Conservation (phyloP, 345 rosid species). For the Citrus reticulata region DNA sequence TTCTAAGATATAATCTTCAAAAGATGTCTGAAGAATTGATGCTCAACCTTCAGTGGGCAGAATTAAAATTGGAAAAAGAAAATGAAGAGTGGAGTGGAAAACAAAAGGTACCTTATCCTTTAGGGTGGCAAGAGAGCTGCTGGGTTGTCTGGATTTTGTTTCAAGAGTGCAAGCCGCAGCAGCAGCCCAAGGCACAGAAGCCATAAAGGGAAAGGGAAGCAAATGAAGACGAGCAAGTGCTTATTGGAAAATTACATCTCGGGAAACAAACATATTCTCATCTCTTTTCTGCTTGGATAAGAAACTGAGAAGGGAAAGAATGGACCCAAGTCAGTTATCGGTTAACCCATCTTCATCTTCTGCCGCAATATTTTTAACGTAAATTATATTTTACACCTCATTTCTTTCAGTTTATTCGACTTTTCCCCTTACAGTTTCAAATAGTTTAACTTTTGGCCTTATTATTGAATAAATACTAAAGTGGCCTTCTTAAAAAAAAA, state of each 20-base stretch:
- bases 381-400: neutral
- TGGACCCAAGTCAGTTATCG: neutral
- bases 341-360: neutral
- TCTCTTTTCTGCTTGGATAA: neutral
- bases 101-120: conserved; percentile 38
- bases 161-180: conserved; percentile 21
- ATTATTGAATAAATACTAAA: neutral
- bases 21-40: neutral
- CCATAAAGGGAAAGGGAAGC: conserved; percentile 25
- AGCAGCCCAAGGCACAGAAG: conserved; percentile 39
- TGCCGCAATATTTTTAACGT: neutral
- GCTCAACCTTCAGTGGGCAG: neutral
- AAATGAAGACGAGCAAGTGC: neutral
- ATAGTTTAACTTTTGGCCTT: neutral
- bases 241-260: neutral
- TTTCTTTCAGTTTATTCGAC: neutral
- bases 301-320: neutral
- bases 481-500: too few relatives aligned
- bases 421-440: neutral
- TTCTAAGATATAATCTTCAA: neutral
- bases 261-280: neutral
- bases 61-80: neutral
- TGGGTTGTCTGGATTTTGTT: conserved; percentile 21
- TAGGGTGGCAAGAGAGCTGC: conserved; percentile 16
- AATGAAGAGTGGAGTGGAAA: neutral